These are phyloP conservation scores for Alectoria sarmentosa DNA, from an alignment of 495 filamentous ascomycete species.

Conservation along the genomic window DNA sequence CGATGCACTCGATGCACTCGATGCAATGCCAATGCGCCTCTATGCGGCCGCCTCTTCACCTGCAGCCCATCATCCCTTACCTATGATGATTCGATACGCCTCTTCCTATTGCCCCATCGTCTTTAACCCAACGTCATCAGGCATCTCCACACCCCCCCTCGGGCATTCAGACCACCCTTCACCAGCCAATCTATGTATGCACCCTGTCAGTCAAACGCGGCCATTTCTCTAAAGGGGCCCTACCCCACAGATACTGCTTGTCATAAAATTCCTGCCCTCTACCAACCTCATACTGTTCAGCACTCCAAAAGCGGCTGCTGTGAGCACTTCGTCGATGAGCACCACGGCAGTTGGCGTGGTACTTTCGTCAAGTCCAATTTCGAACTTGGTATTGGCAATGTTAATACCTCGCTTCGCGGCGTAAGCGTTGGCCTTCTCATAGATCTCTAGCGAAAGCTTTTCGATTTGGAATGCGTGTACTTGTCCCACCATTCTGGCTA, in stretches of 20 bases:
- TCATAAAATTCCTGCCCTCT: slow-evolving; percentile 75
- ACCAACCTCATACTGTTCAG: slow-evolving; percentile 63
- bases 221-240: not conserved
- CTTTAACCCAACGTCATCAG: slow-evolving; percentile 53
- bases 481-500: slow-evolving; percentile 61
- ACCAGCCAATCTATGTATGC: slow-evolving; percentile 65
- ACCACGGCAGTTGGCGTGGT: slow-evolving; percentile 58
- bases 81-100: slow-evolving; percentile 55
- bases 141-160: slow-evolving; percentile 60
- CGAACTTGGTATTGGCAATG: slow-evolving; percentile 85
- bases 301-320: slow-evolving; percentile 84
- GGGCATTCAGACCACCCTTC: slow-evolving; percentile 60
- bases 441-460: slow-evolving; percentile 61
- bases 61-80: slow-evolving; percentile 15
- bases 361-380: slow-evolving; percentile 68
- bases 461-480: slow-evolving; percentile 70
- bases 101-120: slow-evolving; percentile 62
- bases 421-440: slow-evolving; percentile 65
- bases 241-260: slow-evolving; percentile 72
- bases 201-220: slow-evolving; percentile 10
- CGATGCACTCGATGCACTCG: too few species aligned
- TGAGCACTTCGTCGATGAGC: slow-evolving; percentile 87
- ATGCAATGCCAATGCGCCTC: not conserved
- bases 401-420: slow-evolving; percentile 77
- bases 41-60: slow-evolving; percentile 8